These are phyloP conservation scores for Trypanosoma theileri DNA, from an alignment of 208 protist genomes.

Conservation along the genomic window DNA sequence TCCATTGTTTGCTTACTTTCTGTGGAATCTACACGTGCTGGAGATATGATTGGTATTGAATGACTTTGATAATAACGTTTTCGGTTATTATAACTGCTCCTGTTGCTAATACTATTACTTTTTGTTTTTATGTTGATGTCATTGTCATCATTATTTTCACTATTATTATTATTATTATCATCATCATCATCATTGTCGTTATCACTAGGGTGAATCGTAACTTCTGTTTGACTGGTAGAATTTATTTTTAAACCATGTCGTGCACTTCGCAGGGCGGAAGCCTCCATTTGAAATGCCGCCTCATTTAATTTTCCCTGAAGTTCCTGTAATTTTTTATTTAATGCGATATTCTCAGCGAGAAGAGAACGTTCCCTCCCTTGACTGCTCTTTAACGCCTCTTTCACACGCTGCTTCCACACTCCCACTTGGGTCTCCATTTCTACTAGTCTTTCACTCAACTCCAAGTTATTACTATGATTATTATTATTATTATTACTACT, in stretches of 20 bases:
- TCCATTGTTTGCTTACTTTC: too few relatives aligned
- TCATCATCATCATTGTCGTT: background rate
- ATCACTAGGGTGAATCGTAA: background rate
- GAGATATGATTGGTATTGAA: too few relatives aligned
- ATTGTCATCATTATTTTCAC: background rate
- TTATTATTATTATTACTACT: slow-evolving; percentile 24
- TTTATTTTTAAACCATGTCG: background rate
- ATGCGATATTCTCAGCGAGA: slow-evolving; percentile 15
- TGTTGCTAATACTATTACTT: background rate
- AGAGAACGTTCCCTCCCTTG: slow-evolving; percentile 15
- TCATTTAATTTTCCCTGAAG: slow-evolving; percentile 16
- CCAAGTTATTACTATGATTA: slow-evolving; percentile 25
- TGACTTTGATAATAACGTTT: background rate
- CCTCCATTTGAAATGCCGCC: slow-evolving; percentile 19
- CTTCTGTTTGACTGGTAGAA: slow-evolving; percentile 12
- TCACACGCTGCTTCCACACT: slow-evolving; percentile 24
- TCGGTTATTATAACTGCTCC: background rate
- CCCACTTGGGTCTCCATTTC: slow-evolving; percentile 16
- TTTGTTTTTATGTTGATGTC: background rate
- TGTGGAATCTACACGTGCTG: too few relatives aligned
- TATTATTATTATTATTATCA: background rate
- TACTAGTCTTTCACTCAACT: background rate
- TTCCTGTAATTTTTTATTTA: slow-evolving; percentile 1
- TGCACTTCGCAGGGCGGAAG: background rate
- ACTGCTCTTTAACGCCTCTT: slow-evolving; percentile 17